Evolutionary conservation across 2,329 filamentous ascomycete genomes (phyloP).

Genomic region (Apiospora hydei): DNA sequence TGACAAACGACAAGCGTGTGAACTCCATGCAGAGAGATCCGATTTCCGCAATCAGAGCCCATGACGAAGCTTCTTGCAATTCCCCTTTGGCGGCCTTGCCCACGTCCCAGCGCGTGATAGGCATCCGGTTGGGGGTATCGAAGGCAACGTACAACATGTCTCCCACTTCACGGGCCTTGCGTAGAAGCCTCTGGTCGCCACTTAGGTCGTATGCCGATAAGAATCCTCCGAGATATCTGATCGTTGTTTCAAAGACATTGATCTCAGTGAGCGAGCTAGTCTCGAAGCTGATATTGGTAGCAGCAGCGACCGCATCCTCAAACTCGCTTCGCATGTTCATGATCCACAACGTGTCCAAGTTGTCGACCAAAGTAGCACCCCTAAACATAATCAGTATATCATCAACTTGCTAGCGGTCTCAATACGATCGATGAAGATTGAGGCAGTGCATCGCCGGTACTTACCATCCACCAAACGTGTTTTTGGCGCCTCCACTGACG

Average conservation of each 20-base stretch:
- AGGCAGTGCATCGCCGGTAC: background rate
- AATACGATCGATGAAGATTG: too few species aligned
- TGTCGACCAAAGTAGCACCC: slow-evolving; percentile 55
- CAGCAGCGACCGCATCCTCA: slow-evolving; percentile 49
- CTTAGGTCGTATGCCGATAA: slow-evolving; percentile 47
- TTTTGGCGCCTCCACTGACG: slow-evolving; percentile 47
- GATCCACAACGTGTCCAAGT: slow-evolving; percentile 45
- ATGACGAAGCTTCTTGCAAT: slow-evolving; percentile 32
- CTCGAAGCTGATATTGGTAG: slow-evolving; percentile 52
- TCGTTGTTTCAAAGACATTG: slow-evolving; percentile 49
- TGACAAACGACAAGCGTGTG: slow-evolving; percentile 41
- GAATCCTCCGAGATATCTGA: slow-evolving; percentile 44
- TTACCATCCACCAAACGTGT: slow-evolving; percentile 52
- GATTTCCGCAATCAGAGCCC: slow-evolving; percentile 39
- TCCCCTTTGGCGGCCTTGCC: slow-evolving; percentile 33
- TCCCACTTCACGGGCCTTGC: slow-evolving; percentile 49
- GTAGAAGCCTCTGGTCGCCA: slow-evolving; percentile 43
- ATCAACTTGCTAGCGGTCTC: background rate
- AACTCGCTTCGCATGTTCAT: slow-evolving; percentile 57
- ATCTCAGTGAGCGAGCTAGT: slow-evolving; percentile 39
- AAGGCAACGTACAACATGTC: slow-evolving; percentile 46
- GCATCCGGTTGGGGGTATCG: slow-evolving; percentile 44
- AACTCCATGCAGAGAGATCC: slow-evolving; percentile 43
- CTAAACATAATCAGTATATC: background rate
- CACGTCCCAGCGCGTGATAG: slow-evolving; percentile 39